Evolutionary conservation across 129 eudicot genomes (phyloP).

Genomic region (Chrysanthemum lavandulifolium): DNA sequence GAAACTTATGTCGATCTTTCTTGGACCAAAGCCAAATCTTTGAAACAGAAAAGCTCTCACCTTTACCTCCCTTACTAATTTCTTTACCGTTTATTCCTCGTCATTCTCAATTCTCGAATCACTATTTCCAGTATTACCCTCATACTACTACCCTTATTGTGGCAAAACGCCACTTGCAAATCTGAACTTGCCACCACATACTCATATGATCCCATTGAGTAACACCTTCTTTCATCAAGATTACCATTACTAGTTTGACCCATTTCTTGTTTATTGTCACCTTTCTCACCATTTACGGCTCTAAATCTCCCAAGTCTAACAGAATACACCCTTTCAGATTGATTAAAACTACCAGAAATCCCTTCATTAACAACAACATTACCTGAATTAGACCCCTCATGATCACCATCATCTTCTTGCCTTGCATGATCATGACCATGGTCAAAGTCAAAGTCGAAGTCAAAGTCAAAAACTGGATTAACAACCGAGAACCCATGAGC

Average conservation of each 20-base stretch:
- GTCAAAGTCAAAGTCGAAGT: conserved; percentile 7
- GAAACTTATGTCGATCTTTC: background rate
- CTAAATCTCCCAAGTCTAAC: conserved; percentile 19
- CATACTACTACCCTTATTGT: conserved; percentile 3
- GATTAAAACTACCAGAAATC: conserved; percentile 5
- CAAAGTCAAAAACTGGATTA: conserved; percentile 13
- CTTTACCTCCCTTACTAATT: conserved; percentile 9
- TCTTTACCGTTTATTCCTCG: conserved; percentile 1
- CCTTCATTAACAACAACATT: background rate
- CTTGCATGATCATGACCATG: background rate
- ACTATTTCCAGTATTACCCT: background rate
- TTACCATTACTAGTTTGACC: conserved; percentile 16
- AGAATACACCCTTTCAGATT: conserved; percentile 18
- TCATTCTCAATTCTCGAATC: conserved; percentile 13
- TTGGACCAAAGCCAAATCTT: conserved; percentile 22
- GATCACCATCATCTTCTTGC: conserved; percentile 11
- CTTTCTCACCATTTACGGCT: conserved; percentile 12
- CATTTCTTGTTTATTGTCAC: background rate
- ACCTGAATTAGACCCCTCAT: background rate
- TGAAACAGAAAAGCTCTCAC: conserved; percentile 17
- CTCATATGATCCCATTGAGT: conserved; percentile 19
- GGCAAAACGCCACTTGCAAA: conserved; percentile 11
- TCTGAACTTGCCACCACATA: conserved; percentile 11
- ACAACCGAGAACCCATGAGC: conserved; percentile 4
- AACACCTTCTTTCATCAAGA: conserved; percentile 16